These are phyloP conservation scores for Acmispon strigosus DNA, from an alignment of 306 rosid species.

Conservation along the genomic window DNA sequence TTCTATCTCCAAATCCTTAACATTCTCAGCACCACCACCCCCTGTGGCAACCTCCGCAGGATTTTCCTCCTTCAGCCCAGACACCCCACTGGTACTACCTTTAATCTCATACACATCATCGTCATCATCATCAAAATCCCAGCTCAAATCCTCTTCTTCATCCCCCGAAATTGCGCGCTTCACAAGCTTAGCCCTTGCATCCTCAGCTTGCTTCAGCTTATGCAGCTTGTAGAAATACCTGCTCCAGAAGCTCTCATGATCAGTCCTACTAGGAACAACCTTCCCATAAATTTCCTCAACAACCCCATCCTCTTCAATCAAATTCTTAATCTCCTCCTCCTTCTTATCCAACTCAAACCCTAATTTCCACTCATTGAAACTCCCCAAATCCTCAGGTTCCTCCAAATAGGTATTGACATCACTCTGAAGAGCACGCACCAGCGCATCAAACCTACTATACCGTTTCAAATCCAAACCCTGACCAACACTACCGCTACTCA, in stretches of 20 bases:
- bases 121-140: constrained; percentile 82
- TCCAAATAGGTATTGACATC: constrained; percentile 61
- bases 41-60: not conserved
- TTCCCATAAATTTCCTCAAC: constrained; percentile 50
- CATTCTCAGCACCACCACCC: constrained; percentile 15
- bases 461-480: constrained; percentile 45
- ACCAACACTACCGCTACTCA: constrained; percentile 30
- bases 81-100: constrained; percentile 29
- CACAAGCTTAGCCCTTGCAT: constrained; percentile 77
- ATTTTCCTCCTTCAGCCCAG: constrained; percentile 8
- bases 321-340: constrained; percentile 46
- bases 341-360: constrained; percentile 60
- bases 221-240: constrained; percentile 74
- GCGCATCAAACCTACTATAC: constrained; percentile 74
- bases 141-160: constrained; percentile 87
- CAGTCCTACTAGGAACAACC: constrained; percentile 53
- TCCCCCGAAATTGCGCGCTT: constrained; percentile 59
- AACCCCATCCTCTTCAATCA: constrained; percentile 45
- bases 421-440: constrained; percentile 58
- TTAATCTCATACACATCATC: constrained; percentile 28
- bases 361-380: constrained; percentile 57
- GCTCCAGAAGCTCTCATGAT: constrained; percentile 57
- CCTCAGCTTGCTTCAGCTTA: constrained; percentile 65
- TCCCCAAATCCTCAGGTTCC: constrained; percentile 71
- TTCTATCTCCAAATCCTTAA: constrained; percentile 21